phyloP scores from a whole-genome alignment of 1,284 basidiomycete species.

The Butyriboletus appendiculatus region DNA sequence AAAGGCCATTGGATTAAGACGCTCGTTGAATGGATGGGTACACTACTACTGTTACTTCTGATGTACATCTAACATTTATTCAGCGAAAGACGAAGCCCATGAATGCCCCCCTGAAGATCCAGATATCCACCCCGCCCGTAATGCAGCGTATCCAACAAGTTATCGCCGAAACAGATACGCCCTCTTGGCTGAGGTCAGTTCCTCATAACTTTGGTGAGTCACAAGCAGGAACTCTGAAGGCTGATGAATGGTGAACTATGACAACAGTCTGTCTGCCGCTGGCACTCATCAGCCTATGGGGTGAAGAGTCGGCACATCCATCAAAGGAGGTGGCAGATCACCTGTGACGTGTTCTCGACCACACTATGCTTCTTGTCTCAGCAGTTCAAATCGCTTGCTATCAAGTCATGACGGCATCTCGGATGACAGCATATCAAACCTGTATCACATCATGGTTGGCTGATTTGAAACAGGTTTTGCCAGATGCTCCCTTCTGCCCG shows the following conservation, averaged over 20 bases:
- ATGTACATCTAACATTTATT: too few relatives aligned
- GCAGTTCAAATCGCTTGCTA: constrained; percentile 11
- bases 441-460: background rate
- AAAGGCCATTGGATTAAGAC: too few relatives aligned
- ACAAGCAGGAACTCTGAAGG: constrained; percentile 32
- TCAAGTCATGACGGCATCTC: background rate
- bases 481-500: background rate
- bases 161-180: too few relatives aligned
- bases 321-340: background rate
- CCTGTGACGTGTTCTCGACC: background rate
- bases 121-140: too few relatives aligned
- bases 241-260: constrained; percentile 35
- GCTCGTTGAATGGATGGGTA: too few relatives aligned
- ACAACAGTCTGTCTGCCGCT: constrained; percentile 34
- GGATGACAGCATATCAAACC: background rate
- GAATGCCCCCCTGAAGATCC: too few relatives aligned
- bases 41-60: too few relatives aligned
- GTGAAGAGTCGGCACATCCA: background rate
- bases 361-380: constrained; percentile 13
- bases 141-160: too few relatives aligned
- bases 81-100: too few relatives aligned
- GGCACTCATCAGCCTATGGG: constrained; percentile 24
- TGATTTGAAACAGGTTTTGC: background rate
- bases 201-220: constrained; percentile 34
- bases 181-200: constrained; percentile 14